These are phyloP conservation scores for Colletotrichum melonis DNA, from an alignment of 2,329 filamentous ascomycete genomes.

Conservation along the genomic window DNA sequence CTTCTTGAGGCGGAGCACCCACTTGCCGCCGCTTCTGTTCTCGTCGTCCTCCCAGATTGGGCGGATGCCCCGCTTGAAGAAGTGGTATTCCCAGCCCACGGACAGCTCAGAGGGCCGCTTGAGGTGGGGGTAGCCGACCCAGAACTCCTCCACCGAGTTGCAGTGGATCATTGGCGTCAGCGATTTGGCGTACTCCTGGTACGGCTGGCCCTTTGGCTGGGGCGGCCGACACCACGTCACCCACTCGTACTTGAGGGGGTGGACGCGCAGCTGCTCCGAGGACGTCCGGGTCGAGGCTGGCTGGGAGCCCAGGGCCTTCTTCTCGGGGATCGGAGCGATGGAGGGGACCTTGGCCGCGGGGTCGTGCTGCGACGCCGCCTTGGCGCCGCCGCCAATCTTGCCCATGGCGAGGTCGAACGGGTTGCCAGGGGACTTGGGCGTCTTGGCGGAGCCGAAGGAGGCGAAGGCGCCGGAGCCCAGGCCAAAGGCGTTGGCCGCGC, in stretches of 20 bases:
- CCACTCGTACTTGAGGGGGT: slow-evolving; percentile 83
- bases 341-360: slow-evolving; percentile 52
- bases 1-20: slow-evolving; percentile 97
- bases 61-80: slow-evolving; percentile 96
- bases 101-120: slow-evolving; percentile 90
- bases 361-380: slow-evolving; percentile 55
- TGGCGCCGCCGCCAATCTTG: slow-evolving; percentile 49
- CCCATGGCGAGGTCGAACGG: slow-evolving; percentile 81
- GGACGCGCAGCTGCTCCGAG: slow-evolving; percentile 32
- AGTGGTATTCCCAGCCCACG: slow-evolving; percentile 95
- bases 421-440: slow-evolving; percentile 85
- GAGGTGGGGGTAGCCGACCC: slow-evolving; percentile 87
- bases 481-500: slow-evolving; percentile 89
- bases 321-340: slow-evolving; percentile 66
- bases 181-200: slow-evolving; percentile 95
- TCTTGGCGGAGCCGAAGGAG: slow-evolving; percentile 90
- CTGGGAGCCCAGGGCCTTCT: slow-evolving; percentile 51
- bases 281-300: slow-evolving; percentile 34
- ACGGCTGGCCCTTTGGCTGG: slow-evolving; percentile 91
- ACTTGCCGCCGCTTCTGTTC: slow-evolving; percentile 96
- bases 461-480: slow-evolving; percentile 96
- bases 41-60: slow-evolving; percentile 99
- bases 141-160: slow-evolving; percentile 89
- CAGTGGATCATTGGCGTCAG: slow-evolving; percentile 87
- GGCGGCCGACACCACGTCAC: slow-evolving; percentile 97